Percentiles rank a stretch among this genome's conserved stretches.
Evolutionary conservation across 2,329 filamentous ascomycete species (phyloP).

Genomic region (Orbilia blumenaviensis): DNA sequence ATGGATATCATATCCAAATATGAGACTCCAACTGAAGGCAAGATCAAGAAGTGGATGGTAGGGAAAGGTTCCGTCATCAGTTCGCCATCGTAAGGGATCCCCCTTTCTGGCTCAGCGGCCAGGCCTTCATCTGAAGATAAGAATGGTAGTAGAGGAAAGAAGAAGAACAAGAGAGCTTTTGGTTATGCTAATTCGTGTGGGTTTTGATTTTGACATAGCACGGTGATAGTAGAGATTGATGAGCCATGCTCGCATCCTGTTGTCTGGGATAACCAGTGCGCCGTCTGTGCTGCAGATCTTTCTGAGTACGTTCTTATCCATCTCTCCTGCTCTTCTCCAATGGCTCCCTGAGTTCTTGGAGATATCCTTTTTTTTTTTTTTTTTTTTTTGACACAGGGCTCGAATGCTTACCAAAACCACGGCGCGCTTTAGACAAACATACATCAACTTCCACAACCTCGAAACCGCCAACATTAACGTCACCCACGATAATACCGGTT

Average conservation of each 20-base stretch:
- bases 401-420: too few relatives aligned
- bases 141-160: background rate
- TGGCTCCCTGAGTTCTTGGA: background rate
- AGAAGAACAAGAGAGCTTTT: slow-evolving; percentile 58
- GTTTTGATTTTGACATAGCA: slow-evolving; percentile 60
- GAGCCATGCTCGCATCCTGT: slow-evolving; percentile 91
- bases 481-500: slow-evolving; percentile 86
- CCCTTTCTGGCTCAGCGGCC: background rate
- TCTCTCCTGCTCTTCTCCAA: slow-evolving; percentile 14
- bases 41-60: slow-evolving; percentile 75
- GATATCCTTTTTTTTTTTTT: background rate
- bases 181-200: slow-evolving; percentile 54
- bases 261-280: slow-evolving; percentile 90
- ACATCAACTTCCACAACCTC: slow-evolving; percentile 81
- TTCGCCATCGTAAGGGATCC: slow-evolving; percentile 66
- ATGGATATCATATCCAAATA: slow-evolving; percentile 80
- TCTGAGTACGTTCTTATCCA: slow-evolving; percentile 73
- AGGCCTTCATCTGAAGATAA: background rate
- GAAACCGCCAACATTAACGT: slow-evolving; percentile 92
- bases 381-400: too few relatives aligned
- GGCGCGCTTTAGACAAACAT: slow-evolving; percentile 70
- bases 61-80: slow-evolving; percentile 73
- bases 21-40: slow-evolving; percentile 84
- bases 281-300: slow-evolving; percentile 94
- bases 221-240: slow-evolving; percentile 77